Evolutionary conservation across 108 stramenopile species (phyloP).

Genomic region (Nitzschia sp.): DNA sequence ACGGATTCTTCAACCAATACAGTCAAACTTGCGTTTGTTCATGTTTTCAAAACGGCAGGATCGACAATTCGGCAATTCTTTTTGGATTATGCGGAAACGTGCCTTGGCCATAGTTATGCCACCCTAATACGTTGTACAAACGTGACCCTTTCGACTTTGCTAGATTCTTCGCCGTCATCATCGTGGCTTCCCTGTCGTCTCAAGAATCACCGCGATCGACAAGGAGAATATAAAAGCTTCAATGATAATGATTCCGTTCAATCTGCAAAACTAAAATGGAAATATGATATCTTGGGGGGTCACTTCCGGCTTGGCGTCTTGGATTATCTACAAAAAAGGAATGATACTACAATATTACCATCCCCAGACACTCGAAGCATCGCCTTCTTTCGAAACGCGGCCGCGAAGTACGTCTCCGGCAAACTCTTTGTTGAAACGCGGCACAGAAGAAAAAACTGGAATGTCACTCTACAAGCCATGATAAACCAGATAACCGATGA

Average conservation of each 20-base stretch:
- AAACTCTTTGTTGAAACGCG: constrained; percentile 26
- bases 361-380: constrained; percentile 34
- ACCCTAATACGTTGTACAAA: not conserved
- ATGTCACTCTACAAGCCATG: not conserved
- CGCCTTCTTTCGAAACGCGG: constrained; percentile 51
- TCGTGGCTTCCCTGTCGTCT: not conserved
- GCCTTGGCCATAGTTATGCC: constrained; percentile 11
- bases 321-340: constrained; percentile 24
- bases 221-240: not conserved
- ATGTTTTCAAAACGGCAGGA: no score
- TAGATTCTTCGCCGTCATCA: no score
- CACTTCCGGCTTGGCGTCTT: constrained; percentile 45
- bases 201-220: not conserved
- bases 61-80: constrained; percentile 58
- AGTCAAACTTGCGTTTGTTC: constrained; percentile 48
- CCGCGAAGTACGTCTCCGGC: constrained; percentile 47
- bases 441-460: constrained; percentile 11
- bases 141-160: not conserved
- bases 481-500: not conserved
- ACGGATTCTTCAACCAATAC: not conserved
- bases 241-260: not conserved
- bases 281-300: constrained; percentile 47
- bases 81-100: constrained; percentile 33
- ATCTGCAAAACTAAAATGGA: not conserved
- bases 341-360: no score